Evolutionary conservation across 768 basidiomycete genomes (phyloP).

Genomic region (Boletus sensibilis): DNA sequence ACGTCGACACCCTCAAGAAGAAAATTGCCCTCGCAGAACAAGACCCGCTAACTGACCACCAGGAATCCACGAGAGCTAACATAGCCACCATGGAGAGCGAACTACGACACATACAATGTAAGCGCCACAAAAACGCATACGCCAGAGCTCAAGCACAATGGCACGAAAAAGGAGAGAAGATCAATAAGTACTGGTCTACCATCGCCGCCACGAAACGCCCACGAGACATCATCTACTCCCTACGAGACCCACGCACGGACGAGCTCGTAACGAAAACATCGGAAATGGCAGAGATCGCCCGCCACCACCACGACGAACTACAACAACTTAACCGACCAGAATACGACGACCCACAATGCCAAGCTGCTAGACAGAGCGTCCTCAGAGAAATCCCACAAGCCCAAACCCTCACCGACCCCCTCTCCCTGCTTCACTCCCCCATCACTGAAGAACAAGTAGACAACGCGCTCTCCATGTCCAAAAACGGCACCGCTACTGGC

Average conservation of each 20-base stretch:
- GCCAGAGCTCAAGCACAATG: neutral
- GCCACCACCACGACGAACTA: slow-evolving; percentile 12
- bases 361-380: rapidly evolving
- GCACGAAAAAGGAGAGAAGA: neutral
- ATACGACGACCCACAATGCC: neutral
- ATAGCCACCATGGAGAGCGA: too few species aligned
- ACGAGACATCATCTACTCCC: slow-evolving; percentile 16
- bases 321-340: slow-evolving; percentile 6
- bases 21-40: neutral
- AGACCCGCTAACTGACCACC: too few species aligned
- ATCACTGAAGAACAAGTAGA: neutral
- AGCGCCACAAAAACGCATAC: neutral
- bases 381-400: neutral
- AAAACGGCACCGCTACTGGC: too few species aligned
- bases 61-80: too few species aligned
- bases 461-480: too few species aligned
- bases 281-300: slow-evolving; percentile 35
- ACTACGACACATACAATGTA: neutral
- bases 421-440: slow-evolving; percentile 26
- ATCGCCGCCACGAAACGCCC: slow-evolving; percentile 5
- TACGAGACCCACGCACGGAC: neutral
- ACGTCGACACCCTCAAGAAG: neutral
- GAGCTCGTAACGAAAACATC: neutral
- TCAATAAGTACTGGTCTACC: slow-evolving; percentile 22
- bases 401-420: neutral